phyloP scores from a whole-genome alignment of 1,284 basidiomycete species.

The Coniferiporia weirii region DNA sequence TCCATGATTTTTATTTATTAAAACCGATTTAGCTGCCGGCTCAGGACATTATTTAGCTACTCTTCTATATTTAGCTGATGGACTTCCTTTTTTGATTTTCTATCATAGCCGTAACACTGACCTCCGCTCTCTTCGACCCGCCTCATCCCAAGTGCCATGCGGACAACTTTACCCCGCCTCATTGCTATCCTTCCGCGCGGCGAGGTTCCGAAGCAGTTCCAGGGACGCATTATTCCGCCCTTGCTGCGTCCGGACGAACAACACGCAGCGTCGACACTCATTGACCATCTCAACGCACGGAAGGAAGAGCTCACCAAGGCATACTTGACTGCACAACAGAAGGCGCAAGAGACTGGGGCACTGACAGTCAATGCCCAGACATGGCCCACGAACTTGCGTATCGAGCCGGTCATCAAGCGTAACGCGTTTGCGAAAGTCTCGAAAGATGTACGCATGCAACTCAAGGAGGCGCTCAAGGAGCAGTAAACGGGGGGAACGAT shows the following conservation, averaged over 20 bases:
- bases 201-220: slow-evolving; percentile 6
- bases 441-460: slow-evolving; percentile 9
- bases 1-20: no score
- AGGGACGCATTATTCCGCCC: slow-evolving; percentile 3
- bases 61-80: slow-evolving; percentile 13
- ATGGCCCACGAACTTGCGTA: slow-evolving; percentile 17
- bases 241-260: neutral
- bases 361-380: neutral
- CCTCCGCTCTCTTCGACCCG: neutral
- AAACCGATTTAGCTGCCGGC: no score
- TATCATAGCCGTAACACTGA: neutral
- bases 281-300: slow-evolving; percentile 15
- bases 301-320: neutral
- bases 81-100: slow-evolving; percentile 5
- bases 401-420: slow-evolving; percentile 14
- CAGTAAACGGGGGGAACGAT: neutral
- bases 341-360: neutral
- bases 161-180: slow-evolving; percentile 8
- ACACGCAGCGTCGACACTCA: slow-evolving; percentile 6
- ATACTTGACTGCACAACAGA: neutral
- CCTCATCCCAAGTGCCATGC: slow-evolving; percentile 3
- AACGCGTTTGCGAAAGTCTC: slow-evolving; percentile 10
- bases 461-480: slow-evolving; percentile 16
- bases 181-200: slow-evolving; percentile 4
- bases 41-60: no score